Percentiles rank a stretch among this genome's conserved stretches.
These are phyloP conservation scores for Nicotiana sylvestris DNA, from an alignment of 257 asterid genomes.

Conservation along the genomic window DNA sequence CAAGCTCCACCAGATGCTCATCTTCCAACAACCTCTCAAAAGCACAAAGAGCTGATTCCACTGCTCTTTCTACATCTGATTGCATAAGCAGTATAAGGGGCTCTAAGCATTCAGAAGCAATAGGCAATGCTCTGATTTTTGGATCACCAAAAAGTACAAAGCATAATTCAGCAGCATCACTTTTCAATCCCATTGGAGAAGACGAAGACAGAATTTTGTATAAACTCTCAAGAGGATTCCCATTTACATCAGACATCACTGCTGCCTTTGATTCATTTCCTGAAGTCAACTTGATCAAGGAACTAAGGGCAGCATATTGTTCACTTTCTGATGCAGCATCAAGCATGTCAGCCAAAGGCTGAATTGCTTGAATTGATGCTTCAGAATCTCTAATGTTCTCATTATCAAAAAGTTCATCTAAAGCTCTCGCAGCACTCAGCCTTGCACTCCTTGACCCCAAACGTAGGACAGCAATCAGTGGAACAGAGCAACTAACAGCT, in stretches of 20 bases:
- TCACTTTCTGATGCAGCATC: slow-evolving; percentile 53
- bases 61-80: slow-evolving; percentile 50
- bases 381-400: slow-evolving; percentile 62
- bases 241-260: slow-evolving; percentile 61
- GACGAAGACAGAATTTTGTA: slow-evolving; percentile 49
- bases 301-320: slow-evolving; percentile 62
- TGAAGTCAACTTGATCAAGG: slow-evolving; percentile 66
- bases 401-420: slow-evolving; percentile 62
- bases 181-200: slow-evolving; percentile 50
- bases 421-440: slow-evolving; percentile 70
- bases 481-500: slow-evolving; percentile 59
- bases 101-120: slow-evolving; percentile 57
- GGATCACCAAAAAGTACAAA: slow-evolving; percentile 53
- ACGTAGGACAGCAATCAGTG: slow-evolving; percentile 77
- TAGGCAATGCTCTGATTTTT: slow-evolving; percentile 42
- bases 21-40: slow-evolving; percentile 70
- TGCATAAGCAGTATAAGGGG: slow-evolving; percentile 64
- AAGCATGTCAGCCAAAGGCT: slow-evolving; percentile 78
- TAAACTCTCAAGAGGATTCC: slow-evolving; percentile 54
- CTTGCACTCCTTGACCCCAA: slow-evolving; percentile 84
- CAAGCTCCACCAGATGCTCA: slow-evolving; percentile 60
- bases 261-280: slow-evolving; percentile 44
- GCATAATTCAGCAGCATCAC: slow-evolving; percentile 74
- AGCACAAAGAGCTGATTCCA: slow-evolving; percentile 75
- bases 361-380: slow-evolving; percentile 64